Evolutionary conservation across 768 basidiomycete species (phyloP), one percentile per base, ranked within the genome.

Genomic region (Podaxis rugospora): DNA sequence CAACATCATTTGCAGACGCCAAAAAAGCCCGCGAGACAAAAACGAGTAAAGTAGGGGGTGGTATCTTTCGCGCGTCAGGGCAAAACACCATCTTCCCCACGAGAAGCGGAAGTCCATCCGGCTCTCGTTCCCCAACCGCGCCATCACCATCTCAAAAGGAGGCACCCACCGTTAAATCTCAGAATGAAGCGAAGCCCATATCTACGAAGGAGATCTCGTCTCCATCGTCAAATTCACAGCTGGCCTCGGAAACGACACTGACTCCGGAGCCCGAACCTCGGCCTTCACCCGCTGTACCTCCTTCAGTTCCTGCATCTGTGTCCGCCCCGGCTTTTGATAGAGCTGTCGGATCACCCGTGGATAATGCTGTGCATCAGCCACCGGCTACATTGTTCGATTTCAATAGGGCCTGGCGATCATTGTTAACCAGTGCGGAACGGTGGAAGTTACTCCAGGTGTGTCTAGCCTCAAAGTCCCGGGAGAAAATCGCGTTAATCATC

Each of bases 21-120:
- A 88, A 86, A 66, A 76, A 81, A 56, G 77, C 76, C 0, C 82
- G 88, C 27, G 80, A 84, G 47, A 72, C 71, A 11, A 80, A 75
- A 57, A 72, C 65, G 16, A 76, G 74, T 57, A 77, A 77, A 42
- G 80, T 85, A 2, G 85, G 88, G 0, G 90, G 89, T 6, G 90
- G 90, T 0, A 88, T 93, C 54, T 90, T 93, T 73, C 81, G 85
- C 27, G 73, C 78, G 2, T 79, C 83, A 11, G 91, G 90, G 1
- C 75, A 82, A 16, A 82, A 80, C 47, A 87, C 82, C 1, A 70
- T 91, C 9, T 82, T 92, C 62, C 67, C 77, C 14, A 74, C 71
- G 18, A 54, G 67, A 68, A 50, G 49, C n/a, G 47, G n/a, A 10
- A 21, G 28, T 23, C 9, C 28, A 6, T 13, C 51, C 25, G 27